Percentiles rank a stretch among this genome's conserved stretches.
Conservation (phyloP, 306 rosid genomes). For the Mimosa pudica region DNA sequence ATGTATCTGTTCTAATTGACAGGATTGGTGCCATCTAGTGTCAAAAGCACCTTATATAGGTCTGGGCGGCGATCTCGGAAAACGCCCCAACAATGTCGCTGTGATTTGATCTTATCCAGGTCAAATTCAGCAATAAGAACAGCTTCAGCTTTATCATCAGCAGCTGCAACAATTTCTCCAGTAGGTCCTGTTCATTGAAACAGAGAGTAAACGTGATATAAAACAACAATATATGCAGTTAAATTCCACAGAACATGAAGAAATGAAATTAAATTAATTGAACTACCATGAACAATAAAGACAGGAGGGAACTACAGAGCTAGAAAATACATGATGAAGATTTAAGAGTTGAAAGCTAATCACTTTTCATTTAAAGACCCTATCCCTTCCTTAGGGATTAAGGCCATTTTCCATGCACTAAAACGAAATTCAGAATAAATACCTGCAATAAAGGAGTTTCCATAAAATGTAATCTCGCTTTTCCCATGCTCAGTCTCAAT, state of each 20-base stretch:
- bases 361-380: conserved; percentile 6
- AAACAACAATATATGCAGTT: conserved; percentile 32
- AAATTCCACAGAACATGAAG: background rate
- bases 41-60: conserved; percentile 80
- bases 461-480: conserved; percentile 78
- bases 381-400: background rate
- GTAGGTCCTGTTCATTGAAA: conserved; percentile 68
- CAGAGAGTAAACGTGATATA: conserved; percentile 9
- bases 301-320: background rate
- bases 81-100: conserved; percentile 84
- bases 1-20: background rate
- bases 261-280: conserved; percentile 2
- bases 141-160: conserved; percentile 79
- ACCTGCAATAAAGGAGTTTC: conserved; percentile 97
- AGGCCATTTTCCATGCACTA: background rate
- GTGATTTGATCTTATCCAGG: conserved; percentile 74
- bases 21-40: conserved; percentile 41
- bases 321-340: conserved; percentile 5
- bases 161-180: conserved; percentile 84
- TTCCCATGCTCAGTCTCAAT: conserved; percentile 88
- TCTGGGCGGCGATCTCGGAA: conserved; percentile 95
- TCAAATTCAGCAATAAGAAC: conserved; percentile 76
- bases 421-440: conserved; percentile 31
- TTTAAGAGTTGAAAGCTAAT: conserved; percentile 3
- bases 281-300: background rate